These are phyloP conservation scores for Alternaria sp. DNA, from an alignment of 2,329 filamentous ascomycete genomes.

Conservation along the genomic window DNA sequence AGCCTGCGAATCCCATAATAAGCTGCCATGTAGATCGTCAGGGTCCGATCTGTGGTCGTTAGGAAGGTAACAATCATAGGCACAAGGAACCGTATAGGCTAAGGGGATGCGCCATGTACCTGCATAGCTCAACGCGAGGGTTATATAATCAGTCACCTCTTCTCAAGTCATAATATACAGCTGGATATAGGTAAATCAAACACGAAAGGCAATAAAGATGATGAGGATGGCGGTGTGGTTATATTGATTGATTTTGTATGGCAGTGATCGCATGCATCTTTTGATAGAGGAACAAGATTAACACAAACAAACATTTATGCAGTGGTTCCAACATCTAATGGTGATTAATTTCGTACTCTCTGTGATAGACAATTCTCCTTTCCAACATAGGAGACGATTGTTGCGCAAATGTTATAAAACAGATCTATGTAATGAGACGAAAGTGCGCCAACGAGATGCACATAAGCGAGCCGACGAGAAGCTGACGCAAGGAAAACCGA, in stretches of 20 bases:
- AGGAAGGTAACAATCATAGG: not conserved
- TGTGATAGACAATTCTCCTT: not conserved
- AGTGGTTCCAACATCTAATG: not conserved
- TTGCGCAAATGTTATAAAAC: constrained; percentile 3
- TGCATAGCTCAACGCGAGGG: not conserved
- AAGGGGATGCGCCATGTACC: not conserved
- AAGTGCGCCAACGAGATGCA: constrained; percentile 11
- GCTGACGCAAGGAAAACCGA: constrained; percentile 11
- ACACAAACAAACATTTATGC: not conserved
- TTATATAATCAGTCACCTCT: not conserved
- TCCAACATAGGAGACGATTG: constrained; percentile 7
- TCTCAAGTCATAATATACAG: not conserved
- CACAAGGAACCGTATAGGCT: not conserved
- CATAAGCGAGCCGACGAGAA: constrained; percentile 5
- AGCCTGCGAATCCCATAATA: not conserved
- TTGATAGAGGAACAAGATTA: not conserved
- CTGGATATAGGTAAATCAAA: not conserved
- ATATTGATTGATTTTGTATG: constrained; percentile 2
- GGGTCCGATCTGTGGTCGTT: constrained; percentile 2
- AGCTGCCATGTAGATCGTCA: constrained; percentile 5
- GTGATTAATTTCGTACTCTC: not conserved
- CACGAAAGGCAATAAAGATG: not conserved
- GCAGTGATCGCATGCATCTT: not conserved
- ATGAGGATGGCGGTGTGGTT: not conserved
- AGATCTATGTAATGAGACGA: constrained; percentile 13